Conservation (phyloP, 164 flowering plant species). For the Aristolochia fimbriata region DNA sequence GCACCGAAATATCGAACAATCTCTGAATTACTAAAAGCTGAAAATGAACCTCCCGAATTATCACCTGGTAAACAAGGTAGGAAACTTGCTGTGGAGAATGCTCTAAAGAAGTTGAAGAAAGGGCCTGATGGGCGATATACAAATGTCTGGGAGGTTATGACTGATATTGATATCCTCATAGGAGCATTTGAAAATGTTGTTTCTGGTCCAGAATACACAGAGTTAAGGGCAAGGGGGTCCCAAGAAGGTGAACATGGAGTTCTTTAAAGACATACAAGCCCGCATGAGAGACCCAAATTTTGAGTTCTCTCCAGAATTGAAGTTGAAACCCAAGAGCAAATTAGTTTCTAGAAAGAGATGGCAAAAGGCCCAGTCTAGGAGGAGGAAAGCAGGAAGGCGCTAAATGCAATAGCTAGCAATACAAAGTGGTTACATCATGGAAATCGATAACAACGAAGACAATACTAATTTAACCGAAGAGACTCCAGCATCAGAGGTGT, state of each 20-base stretch:
- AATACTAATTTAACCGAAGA: no score
- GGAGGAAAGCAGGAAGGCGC: conserved; percentile 70
- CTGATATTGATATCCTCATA: conserved; percentile 75
- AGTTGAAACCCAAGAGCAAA: conserved; percentile 90
- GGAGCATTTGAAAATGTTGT: conserved; percentile 95
- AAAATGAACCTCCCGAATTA: conserved; percentile 69
- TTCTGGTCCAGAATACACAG: conserved; percentile 91
- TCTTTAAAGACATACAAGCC: conserved; percentile 91
- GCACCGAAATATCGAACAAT: conserved; percentile 67
- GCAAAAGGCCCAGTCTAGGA: conserved; percentile 70
- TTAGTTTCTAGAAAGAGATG: conserved; percentile 73
- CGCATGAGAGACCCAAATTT: conserved; percentile 94
- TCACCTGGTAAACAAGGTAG: conserved; percentile 95
- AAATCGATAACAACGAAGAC: no score
- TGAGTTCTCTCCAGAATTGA: conserved; percentile 72
- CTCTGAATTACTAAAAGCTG: conserved; percentile 61
- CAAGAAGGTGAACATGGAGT: conserved; percentile 73
- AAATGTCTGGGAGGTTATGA: conserved; percentile 95
- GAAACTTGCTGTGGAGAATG: conserved; percentile 85
- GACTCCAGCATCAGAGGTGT: no score
- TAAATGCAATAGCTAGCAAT: conserved; percentile 6
- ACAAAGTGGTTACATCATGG: no score
- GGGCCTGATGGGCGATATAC: conserved; percentile 95
- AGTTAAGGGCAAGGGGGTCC: conserved; percentile 91
- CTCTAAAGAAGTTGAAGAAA: conserved; percentile 84